These are phyloP conservation scores for Thalassiosira mediterranea DNA, from an alignment of 352 stramenopile species.

Conservation along the genomic window DNA sequence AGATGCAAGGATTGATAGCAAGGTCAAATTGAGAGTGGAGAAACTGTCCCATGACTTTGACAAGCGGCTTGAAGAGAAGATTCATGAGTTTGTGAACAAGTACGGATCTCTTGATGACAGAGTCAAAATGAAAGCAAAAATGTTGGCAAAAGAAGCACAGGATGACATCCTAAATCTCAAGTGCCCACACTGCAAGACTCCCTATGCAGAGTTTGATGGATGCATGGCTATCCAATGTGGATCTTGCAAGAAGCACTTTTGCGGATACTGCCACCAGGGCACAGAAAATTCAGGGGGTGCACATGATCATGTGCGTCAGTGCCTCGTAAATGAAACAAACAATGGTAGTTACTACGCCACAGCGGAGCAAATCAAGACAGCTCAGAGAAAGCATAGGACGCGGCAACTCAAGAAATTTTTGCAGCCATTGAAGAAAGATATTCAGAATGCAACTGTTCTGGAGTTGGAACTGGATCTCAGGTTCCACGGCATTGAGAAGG, in stretches of 20 bases:
- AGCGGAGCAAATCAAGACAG: slow-evolving; percentile 27
- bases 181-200: slow-evolving; percentile 26
- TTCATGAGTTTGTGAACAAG: slow-evolving; percentile 30
- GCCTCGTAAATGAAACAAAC: slow-evolving; percentile 24
- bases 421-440: slow-evolving; percentile 25
- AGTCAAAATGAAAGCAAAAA: slow-evolving; percentile 23
- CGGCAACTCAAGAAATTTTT: slow-evolving; percentile 33
- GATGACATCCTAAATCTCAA: slow-evolving; percentile 32
- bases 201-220: slow-evolving; percentile 34
- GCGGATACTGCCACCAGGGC: slow-evolving; percentile 34
- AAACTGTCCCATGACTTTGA: slow-evolving; percentile 29
- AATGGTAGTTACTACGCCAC: slow-evolving; percentile 36
- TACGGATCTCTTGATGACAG: neutral
- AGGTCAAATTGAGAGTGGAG: slow-evolving; percentile 20
- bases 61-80: slow-evolving; percentile 23
- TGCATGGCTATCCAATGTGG: slow-evolving; percentile 35
- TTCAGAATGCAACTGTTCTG: slow-evolving; percentile 32
- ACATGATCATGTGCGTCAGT: slow-evolving; percentile 38
- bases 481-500: slow-evolving; percentile 26
- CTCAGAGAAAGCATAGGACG: slow-evolving; percentile 28
- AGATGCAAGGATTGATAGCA: slow-evolving; percentile 23
- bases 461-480: slow-evolving; percentile 28
- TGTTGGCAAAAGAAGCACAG: slow-evolving; percentile 13
- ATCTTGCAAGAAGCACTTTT: slow-evolving; percentile 28
- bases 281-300: slow-evolving; percentile 12